These are phyloP conservation scores for Leccinum uliginosum DNA, from an alignment of 768 basidiomycete genomes.

Conservation along the genomic window DNA sequence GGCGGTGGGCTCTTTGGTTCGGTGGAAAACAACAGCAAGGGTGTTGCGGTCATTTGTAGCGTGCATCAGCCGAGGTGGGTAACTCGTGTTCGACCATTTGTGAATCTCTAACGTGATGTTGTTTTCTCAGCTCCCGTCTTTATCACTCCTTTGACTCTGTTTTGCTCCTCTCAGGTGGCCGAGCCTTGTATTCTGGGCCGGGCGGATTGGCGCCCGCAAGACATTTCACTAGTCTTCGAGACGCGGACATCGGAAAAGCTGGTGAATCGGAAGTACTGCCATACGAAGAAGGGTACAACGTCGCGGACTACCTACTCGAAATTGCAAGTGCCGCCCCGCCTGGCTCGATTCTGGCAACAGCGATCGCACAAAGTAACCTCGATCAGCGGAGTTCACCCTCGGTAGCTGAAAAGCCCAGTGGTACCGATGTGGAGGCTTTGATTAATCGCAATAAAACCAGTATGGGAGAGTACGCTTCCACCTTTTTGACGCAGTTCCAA, in stretches of 20 bases:
- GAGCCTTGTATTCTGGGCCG: conserved; percentile 72
- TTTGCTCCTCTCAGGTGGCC: conserved; percentile 72
- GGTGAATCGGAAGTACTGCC: conserved; percentile 36
- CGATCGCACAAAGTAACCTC: neutral
- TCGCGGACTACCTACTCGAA: conserved; percentile 90
- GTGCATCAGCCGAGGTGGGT: conserved; percentile 82
- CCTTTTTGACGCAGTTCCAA: conserved; percentile 87
- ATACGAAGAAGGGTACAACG: conserved; percentile 81
- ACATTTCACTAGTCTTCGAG: conserved; percentile 47
- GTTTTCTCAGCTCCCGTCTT: conserved; percentile 56
- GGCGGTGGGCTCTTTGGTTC: conserved; percentile 24
- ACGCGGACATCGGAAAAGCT: conserved; percentile 30
- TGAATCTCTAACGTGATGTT: neutral
- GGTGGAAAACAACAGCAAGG: conserved; percentile 41
- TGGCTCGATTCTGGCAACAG: conserved; percentile 37
- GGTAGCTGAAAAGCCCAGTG: conserved; percentile 12
- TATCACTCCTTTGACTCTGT: conserved; percentile 85
- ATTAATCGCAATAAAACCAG: conserved; percentile 10
- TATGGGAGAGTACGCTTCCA: conserved; percentile 52
- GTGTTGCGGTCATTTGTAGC: conserved; percentile 80
- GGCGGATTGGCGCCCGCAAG: conserved; percentile 68
- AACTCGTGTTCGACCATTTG: neutral
- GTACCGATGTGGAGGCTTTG: conserved; percentile 19
- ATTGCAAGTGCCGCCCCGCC: conserved; percentile 68
- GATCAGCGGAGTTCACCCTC: neutral